Evolutionary conservation across 768 basidiomycete species (phyloP).

Genomic region (Calvatia gigantea): DNA sequence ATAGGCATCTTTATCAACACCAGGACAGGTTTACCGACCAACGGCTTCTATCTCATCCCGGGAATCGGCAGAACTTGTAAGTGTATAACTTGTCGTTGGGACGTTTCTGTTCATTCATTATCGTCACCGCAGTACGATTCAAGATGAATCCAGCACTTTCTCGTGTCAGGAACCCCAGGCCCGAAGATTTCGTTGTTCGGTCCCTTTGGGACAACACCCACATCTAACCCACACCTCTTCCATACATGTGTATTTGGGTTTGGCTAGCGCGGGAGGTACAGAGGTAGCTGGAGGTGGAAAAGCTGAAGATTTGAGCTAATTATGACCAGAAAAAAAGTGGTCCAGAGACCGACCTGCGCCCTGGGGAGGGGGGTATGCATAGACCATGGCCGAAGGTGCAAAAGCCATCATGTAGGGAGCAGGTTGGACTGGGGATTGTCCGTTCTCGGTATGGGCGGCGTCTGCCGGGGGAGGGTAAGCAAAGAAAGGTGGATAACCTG

Average conservation of each 20-base stretch:
- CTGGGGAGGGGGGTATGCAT: constrained; percentile 39
- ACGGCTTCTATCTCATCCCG: constrained; percentile 55
- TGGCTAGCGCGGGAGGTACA: background rate
- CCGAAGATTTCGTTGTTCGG: constrained; percentile 44
- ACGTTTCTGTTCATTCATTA: constrained; percentile 39
- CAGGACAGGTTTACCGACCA: constrained; percentile 36
- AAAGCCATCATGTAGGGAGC: constrained; percentile 40
- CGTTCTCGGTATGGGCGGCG: constrained; percentile 30
- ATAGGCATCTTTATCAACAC: constrained; percentile 49
- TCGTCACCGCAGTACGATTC: background rate
- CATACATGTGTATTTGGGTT: constrained; percentile 24
- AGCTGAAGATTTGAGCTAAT: constrained; percentile 15
- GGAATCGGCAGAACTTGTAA: constrained; percentile 49
- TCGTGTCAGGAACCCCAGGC: constrained; percentile 30
- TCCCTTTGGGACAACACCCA: constrained; percentile 56
- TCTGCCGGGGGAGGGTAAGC: constrained; percentile 40
- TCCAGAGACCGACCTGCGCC: constrained; percentile 28
- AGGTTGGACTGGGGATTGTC: constrained; percentile 29
- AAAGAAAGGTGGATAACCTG: constrained; percentile 37
- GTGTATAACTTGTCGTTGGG: constrained; percentile 14
- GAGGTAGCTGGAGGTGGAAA: constrained; percentile 21
- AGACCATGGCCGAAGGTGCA: constrained; percentile 40
- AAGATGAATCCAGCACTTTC: constrained; percentile 27
- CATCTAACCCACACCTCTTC: constrained; percentile 11
- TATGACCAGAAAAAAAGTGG: background rate